Conservation (phyloP, 1,284 basidiomycete genomes). For the Rhodotorula sp. region DNA sequence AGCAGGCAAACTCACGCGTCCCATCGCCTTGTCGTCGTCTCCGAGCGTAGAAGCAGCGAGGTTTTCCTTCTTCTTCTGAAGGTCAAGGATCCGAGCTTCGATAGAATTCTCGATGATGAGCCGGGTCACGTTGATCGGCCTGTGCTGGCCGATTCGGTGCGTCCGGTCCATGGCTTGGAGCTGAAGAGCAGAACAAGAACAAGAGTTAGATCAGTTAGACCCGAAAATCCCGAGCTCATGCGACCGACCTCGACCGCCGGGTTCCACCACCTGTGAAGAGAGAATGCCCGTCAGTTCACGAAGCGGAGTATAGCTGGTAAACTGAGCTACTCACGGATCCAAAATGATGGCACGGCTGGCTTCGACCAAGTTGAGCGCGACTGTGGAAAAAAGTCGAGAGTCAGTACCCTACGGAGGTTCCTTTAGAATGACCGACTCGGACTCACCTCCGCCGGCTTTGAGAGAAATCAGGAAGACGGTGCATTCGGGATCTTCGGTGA, state of each 20-base stretch:
- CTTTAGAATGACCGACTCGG: neutral
- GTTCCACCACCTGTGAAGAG: constrained; percentile 48
- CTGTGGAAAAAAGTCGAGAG: constrained; percentile 10
- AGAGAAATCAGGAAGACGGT: constrained; percentile 93
- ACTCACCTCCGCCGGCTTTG: constrained; percentile 78
- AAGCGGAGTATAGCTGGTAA: neutral
- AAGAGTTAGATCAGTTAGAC: neutral
- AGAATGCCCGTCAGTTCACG: neutral
- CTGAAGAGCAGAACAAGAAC: neutral
- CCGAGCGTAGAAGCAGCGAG: constrained; percentile 37
- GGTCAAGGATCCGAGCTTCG: constrained; percentile 81
- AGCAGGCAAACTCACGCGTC: constrained; percentile 62
- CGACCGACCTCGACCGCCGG: constrained; percentile 72
- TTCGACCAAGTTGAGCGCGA: constrained; percentile 76
- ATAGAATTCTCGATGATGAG: constrained; percentile 84
- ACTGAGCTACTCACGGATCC: constrained; percentile 44
- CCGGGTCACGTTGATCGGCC: constrained; percentile 90
- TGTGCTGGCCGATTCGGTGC: constrained; percentile 53
- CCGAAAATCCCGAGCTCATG: neutral
- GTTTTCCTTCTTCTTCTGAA: constrained; percentile 82
- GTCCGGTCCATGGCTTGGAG: constrained; percentile 91
- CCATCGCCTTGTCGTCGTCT: constrained; percentile 66
- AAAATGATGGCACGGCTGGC: constrained; percentile 63
- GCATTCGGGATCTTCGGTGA: constrained; percentile 63
- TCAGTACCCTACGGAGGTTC: neutral